Percentiles rank a stretch among this genome's conserved stretches.
Conservation (phyloP, 768 basidiomycete genomes). For the Leccinum longicurvipes region DNA sequence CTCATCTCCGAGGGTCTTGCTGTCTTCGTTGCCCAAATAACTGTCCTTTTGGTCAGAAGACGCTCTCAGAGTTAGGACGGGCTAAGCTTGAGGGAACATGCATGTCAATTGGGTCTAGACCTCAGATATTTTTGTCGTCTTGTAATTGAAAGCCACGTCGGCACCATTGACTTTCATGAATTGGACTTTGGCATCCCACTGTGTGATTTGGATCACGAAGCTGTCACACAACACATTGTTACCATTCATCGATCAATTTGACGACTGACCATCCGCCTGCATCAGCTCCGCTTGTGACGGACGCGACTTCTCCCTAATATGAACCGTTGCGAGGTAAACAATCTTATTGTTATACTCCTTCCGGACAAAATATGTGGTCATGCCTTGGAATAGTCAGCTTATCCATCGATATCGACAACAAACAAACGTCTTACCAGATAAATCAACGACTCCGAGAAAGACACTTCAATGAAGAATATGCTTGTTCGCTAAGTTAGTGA, state of each 20-base stretch:
- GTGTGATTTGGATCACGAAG: constrained; percentile 48
- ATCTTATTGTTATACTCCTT: constrained; percentile 11
- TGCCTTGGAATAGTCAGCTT: constrained; percentile 15
- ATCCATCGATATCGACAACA: neutral
- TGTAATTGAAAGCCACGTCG: constrained; percentile 72
- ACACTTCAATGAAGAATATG: constrained; percentile 29
- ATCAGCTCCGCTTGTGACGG: constrained; percentile 41
- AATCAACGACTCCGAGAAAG: constrained; percentile 31
- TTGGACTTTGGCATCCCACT: constrained; percentile 57
- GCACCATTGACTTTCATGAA: constrained; percentile 57
- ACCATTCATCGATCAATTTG: neutral
- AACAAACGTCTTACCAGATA: constrained; percentile 12
- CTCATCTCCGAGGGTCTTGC: constrained; percentile 52
- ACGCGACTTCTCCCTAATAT: constrained; percentile 45
- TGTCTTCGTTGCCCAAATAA: constrained; percentile 47
- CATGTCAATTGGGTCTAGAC: constrained; percentile 50
- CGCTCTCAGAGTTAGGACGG: neutral
- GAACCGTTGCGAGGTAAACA: neutral
- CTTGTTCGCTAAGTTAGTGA: constrained; percentile 22
- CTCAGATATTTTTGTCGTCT: constrained; percentile 50
- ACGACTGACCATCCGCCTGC: constrained; percentile 57
- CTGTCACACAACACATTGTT: constrained; percentile 20
- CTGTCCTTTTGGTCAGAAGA: neutral
- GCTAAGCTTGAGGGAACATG: constrained; percentile 14
- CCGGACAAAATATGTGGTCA: constrained; percentile 16